Base-by-base conservation (phyloP, 306 rosid species). In the Corylus avellana region DNA sequence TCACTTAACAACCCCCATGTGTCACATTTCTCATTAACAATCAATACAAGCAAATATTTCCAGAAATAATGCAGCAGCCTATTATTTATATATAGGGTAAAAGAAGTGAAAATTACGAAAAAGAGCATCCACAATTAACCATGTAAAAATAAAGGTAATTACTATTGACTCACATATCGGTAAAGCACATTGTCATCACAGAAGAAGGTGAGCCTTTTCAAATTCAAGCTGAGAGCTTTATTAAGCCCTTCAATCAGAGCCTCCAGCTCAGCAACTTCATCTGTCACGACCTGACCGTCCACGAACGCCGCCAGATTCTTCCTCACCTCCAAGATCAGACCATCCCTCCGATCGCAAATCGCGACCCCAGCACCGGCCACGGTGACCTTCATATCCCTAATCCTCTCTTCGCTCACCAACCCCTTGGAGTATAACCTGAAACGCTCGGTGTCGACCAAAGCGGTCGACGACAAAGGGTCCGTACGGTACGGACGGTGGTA, bases 361-460 rank as follows among this genome's bases (percentile, higher is more conserved):
- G 83, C 91, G 29, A 87, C 61, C 63, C 90, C 87, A 32, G 69
- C 42, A 4, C 85, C 81, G 4, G 84, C 88, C 70, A 84, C 87
- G 53, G 51, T 75, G 8, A 78, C 78, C 56, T 54, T 73, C 81
- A 29, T 48, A 39, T 80, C 91, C 70, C 79, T 74, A 70, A 84
- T 62, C 71, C 62, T 64, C 76, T 86, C 86, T 72, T 86, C 84
- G 57, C 84, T 81, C 18, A 90, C 86, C 81, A 88, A 74, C 20
- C 90, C 94, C 81, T 86, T 86, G 77, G 70, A 88, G 54, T 88
- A 88, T 77, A 88, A 5, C 35, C 74, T 82, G 79, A 73, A 79
- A 73, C 75, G 46, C 76, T 84, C 89, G 4, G 37, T 29, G 74
- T 39, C 81, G 29, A 29, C 72, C 46, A 22, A 37, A 42, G 37